Percentiles rank a stretch among this genome's conserved stretches.
Evolutionary conservation across 176 grass and related monocot species (phyloP).

Genomic region (Oryza glumipatula): DNA sequence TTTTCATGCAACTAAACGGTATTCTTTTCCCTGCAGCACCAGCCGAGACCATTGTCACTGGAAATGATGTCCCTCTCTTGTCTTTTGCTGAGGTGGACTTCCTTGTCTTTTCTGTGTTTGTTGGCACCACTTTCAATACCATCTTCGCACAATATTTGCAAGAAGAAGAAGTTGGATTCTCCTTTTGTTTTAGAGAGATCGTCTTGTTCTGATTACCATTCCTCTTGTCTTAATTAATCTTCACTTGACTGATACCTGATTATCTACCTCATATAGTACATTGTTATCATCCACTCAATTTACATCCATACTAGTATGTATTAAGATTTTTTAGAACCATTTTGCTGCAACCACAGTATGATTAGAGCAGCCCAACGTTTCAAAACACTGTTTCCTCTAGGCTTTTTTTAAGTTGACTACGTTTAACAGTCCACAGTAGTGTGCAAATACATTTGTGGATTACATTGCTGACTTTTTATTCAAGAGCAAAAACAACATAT

Average conservation of each 20-base stretch:
- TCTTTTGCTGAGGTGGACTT: conserved; percentile 64
- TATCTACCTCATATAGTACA: not conserved
- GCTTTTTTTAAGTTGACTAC: not conserved
- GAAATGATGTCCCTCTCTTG: conserved; percentile 63
- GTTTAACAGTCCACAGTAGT: not conserved
- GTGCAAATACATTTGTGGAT: not conserved
- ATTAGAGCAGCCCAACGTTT: not conserved
- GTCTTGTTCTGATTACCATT: conserved; percentile 2
- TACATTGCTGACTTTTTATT: not conserved
- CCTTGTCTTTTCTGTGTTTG: conserved; percentile 27
- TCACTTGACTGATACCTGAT: not conserved
- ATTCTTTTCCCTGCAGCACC: conserved; percentile 50
- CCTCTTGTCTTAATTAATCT: conserved; percentile 6
- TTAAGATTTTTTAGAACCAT: conserved; percentile 1
- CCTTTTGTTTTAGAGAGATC: not conserved
- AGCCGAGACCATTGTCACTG: conserved; percentile 28
- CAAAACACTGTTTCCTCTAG: not conserved
- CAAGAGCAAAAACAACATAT: not conserved
- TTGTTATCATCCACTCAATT: not conserved
- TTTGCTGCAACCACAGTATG: not conserved
- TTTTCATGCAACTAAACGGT: conserved; percentile 22
- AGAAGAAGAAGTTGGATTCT: conserved; percentile 3
- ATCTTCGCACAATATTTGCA: not conserved
- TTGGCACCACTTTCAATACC: conserved; percentile 2
- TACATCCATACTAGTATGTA: not conserved